These are phyloP conservation scores for Phialocephala subalpina DNA, from an alignment of 2,329 filamentous ascomycete species.

Conservation along the genomic window DNA sequence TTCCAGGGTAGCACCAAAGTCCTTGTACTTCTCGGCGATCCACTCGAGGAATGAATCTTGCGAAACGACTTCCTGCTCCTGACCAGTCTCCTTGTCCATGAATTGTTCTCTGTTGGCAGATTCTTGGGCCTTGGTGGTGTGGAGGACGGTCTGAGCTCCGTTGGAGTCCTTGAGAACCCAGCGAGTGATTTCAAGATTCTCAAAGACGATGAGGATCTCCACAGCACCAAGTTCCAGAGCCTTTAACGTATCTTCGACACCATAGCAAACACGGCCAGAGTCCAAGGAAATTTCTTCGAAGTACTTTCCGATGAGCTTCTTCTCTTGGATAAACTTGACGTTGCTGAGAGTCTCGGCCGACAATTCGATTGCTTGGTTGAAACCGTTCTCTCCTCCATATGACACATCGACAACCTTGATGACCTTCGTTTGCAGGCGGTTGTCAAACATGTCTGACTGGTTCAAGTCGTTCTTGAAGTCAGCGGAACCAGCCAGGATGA, in stretches of 20 bases:
- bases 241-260: slow-evolving; percentile 97
- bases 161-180: slow-evolving; percentile 86
- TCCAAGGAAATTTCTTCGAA: slow-evolving; percentile 99
- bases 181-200: slow-evolving; percentile 94
- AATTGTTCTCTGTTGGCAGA: slow-evolving; percentile 78
- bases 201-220: slow-evolving; percentile 94
- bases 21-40: slow-evolving; percentile 98
- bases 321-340: slow-evolving; percentile 99
- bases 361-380: slow-evolving; percentile 98
- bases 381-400: slow-evolving; percentile 98
- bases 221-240: slow-evolving; percentile 94
- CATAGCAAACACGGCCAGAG: slow-evolving; percentile 95
- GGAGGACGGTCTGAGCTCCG: slow-evolving; percentile 77
- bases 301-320: slow-evolving; percentile 99
- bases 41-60: slow-evolving; percentile 97
- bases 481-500: slow-evolving; percentile 95
- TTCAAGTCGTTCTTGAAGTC: slow-evolving; percentile 99
- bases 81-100: slow-evolving; percentile 93
- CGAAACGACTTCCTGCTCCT: slow-evolving; percentile 94
- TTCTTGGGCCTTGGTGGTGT: slow-evolving; percentile 90
- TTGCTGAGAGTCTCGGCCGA: slow-evolving; percentile 95
- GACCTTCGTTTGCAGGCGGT: slow-evolving; percentile 89
- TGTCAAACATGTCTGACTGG: slow-evolving; percentile 96
- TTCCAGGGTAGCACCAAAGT: slow-evolving; percentile 94
- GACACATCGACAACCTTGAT: slow-evolving; percentile 99